A percentile compares a stretch with the other conserved stretches of the same genome.
phyloP scores from a whole-genome alignment of 768 basidiomycete genomes.

The Kwoniella bestiolae region DNA sequence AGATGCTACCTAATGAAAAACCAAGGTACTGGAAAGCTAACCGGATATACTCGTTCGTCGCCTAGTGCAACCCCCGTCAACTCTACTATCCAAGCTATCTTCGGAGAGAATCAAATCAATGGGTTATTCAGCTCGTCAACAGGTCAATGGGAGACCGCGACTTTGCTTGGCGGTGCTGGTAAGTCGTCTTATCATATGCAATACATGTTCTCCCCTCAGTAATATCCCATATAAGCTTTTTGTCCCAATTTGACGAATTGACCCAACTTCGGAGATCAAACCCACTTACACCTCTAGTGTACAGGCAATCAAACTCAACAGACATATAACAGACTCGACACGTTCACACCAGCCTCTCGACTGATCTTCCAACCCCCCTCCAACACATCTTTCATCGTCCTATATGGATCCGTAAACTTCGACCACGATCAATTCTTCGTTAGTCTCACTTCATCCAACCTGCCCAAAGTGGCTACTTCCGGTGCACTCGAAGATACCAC shows the following conservation, averaged over 20 bases:
- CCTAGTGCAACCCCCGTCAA: not conserved
- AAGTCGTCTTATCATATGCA: not conserved
- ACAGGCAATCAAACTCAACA: not conserved
- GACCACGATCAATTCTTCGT: conserved; percentile 14
- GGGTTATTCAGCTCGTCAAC: not conserved
- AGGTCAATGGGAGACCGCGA: conserved; percentile 14
- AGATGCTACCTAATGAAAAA: no score
- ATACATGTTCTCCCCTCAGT: no score
- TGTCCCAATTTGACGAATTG: no score
- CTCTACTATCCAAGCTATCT: conserved; percentile 11
- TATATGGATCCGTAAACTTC: conserved; percentile 18
- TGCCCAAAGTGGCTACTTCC: conserved; percentile 4
- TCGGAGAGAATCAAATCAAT: conserved; percentile 5
- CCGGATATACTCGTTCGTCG: not conserved
- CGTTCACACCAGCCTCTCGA: not conserved
- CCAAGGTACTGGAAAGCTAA: no score
- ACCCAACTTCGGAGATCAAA: no score
- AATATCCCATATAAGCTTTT: no score
- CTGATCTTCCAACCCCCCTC: conserved; percentile 9
- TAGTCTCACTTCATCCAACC: not conserved
- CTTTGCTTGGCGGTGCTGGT: conserved; percentile 2
- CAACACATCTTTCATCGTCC: conserved; percentile 12
- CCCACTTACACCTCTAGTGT: not conserved
- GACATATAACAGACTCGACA: conserved; percentile 15
- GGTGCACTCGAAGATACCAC: not conserved